Base-by-base conservation (phyloP, 192 early-diverging fungal species). In the Kickxella alabastrina region DNA sequence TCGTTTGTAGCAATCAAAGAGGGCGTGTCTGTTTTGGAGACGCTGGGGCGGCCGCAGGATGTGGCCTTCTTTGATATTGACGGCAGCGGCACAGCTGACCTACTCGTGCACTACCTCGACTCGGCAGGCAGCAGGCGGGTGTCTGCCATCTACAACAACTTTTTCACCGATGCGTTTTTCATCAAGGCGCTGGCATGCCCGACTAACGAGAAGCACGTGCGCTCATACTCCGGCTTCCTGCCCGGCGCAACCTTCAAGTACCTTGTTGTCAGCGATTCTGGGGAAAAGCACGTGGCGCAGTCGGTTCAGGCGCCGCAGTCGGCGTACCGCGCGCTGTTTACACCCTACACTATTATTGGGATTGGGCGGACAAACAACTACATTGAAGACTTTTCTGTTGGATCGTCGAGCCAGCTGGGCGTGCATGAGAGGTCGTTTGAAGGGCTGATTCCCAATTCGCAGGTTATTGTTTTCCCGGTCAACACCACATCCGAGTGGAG, bases 331-430 rank as follows among this genome's bases (percentile, higher is more conserved):
- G 64, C 86, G 4, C 64, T 94, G 22, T 78, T 83, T 17, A 83
- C 88, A 28, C 92, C 94, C 1, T 94, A 92, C 35, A 81, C 80
- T 10, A 67, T 92, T 2, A 86, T 93, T 52, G 94, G 94, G 12
- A 80, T 97, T 10, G 94, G 94, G 1, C 66, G 94, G 55, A 95
- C 92, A 4, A 97, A 93, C 74, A 95, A 95, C 61, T 97, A 97
- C 65, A 87, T 97, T 14, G 94, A 97, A 58, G 85, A 90, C 46
- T 72, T 97, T 62, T 91, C 92, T 65, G 92, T 91, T 0, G 94
- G 92, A 2, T 59, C 49, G 10, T 62, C 64, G 10, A 52, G 59
- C 44, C 38, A 64, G 15, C 17, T 45, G 22, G 66, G 64, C 12
- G 35, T 21, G 32, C 42, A 36, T 6, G 53, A 21, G 12, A 39